These are phyloP conservation scores for Aurinia saxatilis DNA, from an alignment of 345 rosid genomes.

Conservation along the genomic window DNA sequence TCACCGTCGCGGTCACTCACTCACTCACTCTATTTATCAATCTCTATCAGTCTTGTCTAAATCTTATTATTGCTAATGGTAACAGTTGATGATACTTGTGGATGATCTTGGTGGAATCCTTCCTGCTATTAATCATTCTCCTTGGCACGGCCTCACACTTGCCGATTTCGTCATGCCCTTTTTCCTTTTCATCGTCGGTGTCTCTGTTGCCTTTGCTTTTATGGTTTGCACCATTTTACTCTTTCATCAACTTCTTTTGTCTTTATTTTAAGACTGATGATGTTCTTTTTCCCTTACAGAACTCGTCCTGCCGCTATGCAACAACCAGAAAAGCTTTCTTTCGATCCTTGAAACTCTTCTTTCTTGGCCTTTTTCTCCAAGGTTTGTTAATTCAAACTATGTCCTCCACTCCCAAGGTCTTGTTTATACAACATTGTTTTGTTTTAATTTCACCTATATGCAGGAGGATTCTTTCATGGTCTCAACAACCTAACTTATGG, in stretches of 20 bases:
- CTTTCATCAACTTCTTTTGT: background rate
- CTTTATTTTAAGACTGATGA: background rate
- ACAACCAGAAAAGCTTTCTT: conserved; percentile 65
- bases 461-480: conserved; percentile 85
- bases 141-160: conserved; percentile 82
- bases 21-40: too few relatives aligned
- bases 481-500: conserved; percentile 57
- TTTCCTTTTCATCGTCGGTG: conserved; percentile 86
- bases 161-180: conserved; percentile 96
- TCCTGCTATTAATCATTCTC: conserved; percentile 80
- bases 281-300: conserved; percentile 36
- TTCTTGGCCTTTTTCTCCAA: conserved; percentile 75
- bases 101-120: conserved; percentile 77
- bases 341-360: conserved; percentile 51
- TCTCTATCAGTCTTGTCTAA: too few relatives aligned
- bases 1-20: conserved; percentile 37
- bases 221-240: conserved; percentile 36
- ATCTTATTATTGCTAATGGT: too few relatives aligned
- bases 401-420: background rate
- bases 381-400: conserved; percentile 36
- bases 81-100: conserved; percentile 88
- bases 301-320: conserved; percentile 36
- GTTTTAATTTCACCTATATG: too few relatives aligned
- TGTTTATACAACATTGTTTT: too few relatives aligned
- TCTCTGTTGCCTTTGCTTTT: conserved; percentile 64